Evolutionary conservation across 345 rosid genomes (phyloP), one percentile per base, ranked within the genome.

Genomic region (Eutrema heterophyllum): DNA sequence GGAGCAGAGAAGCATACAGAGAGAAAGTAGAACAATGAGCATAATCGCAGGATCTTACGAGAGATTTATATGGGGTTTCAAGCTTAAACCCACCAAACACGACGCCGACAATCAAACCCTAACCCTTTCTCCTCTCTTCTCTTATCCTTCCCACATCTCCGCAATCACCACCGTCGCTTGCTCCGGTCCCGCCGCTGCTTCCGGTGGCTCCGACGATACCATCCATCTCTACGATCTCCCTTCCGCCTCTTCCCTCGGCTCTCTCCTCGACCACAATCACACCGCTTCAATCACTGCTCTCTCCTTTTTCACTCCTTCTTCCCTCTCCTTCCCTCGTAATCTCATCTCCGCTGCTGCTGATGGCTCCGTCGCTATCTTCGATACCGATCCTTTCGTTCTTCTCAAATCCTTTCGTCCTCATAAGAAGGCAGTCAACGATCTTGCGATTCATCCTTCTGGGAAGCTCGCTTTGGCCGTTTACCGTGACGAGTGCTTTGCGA

Each of bases 11-110:
- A 5, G 15, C 4, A 55, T n/a, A 57, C 29, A 56, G 63, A 56
- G 32, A 32, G 7, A 10, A 21, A 39, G 48, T 15, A 18, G 6
- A 9, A 29, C 62, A 65, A 89, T 88, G 97, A 85, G 88, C 54
- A 68, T 94, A 26, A 82, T 94, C 35, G 96, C 98, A 43, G 98
- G 98, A 5, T 89, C 97, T 10, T 91, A 94, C 74, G 98, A 94
- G 83, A 86, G 85, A 72, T 89, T 82, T 83, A 86, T 94, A 5
- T 91, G 93, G 96, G 96, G 96, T 6, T 94, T 84, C 85, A 89
- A 81, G 78, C 87, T 94, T 50, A 89, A 87, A 66, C 90, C 96
- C 15, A 36, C 71, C 9, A 77, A 75, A 15, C 70, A 71, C 71
- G 73, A 79, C 11, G 29, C 83, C 21, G 79, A 65, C 1, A 30